These are phyloP conservation scores for Annulohypoxylon nitens DNA, from an alignment of 495 filamentous ascomycete species.

Conservation along the genomic window DNA sequence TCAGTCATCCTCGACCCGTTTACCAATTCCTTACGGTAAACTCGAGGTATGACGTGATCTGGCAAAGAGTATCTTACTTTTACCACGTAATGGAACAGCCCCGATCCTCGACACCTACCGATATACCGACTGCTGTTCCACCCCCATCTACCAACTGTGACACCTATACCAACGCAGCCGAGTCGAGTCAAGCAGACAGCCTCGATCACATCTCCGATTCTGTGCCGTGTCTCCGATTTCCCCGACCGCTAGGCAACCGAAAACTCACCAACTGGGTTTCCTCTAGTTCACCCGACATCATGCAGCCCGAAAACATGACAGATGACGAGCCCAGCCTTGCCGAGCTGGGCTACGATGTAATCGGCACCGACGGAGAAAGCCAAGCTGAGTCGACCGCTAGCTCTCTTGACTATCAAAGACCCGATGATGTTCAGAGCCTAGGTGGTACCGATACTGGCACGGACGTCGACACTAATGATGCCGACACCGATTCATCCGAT, in stretches of 20 bases:
- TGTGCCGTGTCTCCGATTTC: conserved; percentile 62
- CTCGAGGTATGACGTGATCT: conserved; percentile 55
- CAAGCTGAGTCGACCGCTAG: conserved; percentile 56
- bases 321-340: conserved; percentile 61
- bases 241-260: conserved; percentile 61
- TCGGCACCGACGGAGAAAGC: conserved; percentile 66
- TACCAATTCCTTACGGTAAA: conserved; percentile 45
- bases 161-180: conserved; percentile 30
- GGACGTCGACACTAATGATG: conserved; percentile 52
- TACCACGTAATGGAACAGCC: conserved; percentile 63
- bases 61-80: conserved; percentile 50
- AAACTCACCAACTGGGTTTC: conserved; percentile 66
- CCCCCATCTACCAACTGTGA: conserved; percentile 26
- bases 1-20: conserved; percentile 47
- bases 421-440: conserved; percentile 68
- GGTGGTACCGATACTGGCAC: conserved; percentile 63
- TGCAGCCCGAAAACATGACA: conserved; percentile 57
- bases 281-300: conserved; percentile 62
- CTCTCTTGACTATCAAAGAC: conserved; percentile 62
- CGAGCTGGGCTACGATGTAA: conserved; percentile 70
- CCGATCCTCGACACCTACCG: conserved; percentile 42
- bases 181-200: conserved; percentile 27
- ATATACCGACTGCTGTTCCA: conserved; percentile 46
- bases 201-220: conserved; percentile 49
- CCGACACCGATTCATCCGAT: conserved; percentile 53